A percentile compares a stretch with the other conserved stretches of the same genome.
Conservation (phyloP, 345 rosid species). For the Rhizophora apiculata region DNA sequence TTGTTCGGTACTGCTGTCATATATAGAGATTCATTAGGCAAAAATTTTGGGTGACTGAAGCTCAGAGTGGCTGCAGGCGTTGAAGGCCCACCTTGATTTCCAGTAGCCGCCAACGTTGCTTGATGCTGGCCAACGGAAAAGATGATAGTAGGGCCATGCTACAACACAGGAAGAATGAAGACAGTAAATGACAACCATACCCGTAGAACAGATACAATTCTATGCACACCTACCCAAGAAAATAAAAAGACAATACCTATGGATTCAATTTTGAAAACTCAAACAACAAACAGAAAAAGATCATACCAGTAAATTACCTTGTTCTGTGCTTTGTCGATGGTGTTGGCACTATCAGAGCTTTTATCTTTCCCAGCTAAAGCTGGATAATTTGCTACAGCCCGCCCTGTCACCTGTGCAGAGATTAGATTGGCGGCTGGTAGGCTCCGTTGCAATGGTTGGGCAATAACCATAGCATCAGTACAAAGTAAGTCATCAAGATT, state of each 20-base stretch:
- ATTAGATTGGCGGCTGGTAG: slow-evolving; percentile 26
- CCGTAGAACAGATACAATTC: background rate
- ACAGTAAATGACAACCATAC: background rate
- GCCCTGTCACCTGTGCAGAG: slow-evolving; percentile 36
- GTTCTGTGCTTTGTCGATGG: slow-evolving; percentile 24
- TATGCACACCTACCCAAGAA: background rate
- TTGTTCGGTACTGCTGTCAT: slow-evolving; percentile 43
- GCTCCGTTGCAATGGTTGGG: slow-evolving; percentile 33
- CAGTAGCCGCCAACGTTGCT: slow-evolving; percentile 17
- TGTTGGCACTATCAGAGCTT: slow-evolving; percentile 30
- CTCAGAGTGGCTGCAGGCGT: slow-evolving; percentile 32
- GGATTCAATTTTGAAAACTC: background rate
- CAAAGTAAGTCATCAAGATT: slow-evolving; percentile 16
- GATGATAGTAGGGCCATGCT: slow-evolving; percentile 51
- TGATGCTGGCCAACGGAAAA: slow-evolving; percentile 46
- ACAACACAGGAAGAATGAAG: background rate
- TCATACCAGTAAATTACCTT: slow-evolving; percentile 46
- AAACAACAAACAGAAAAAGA: background rate
- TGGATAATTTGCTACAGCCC: slow-evolving; percentile 15
- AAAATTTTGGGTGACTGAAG: slow-evolving; percentile 43
- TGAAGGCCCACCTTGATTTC: slow-evolving; percentile 31
- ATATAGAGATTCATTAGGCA: slow-evolving; percentile 42
- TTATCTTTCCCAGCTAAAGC: slow-evolving; percentile 23
- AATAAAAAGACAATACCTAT: background rate
- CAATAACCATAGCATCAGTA: slow-evolving; percentile 20